Evolutionary conservation across 2,329 filamentous ascomycete species (phyloP).

Genomic region (Paecilomyces dactylethromorphus): DNA sequence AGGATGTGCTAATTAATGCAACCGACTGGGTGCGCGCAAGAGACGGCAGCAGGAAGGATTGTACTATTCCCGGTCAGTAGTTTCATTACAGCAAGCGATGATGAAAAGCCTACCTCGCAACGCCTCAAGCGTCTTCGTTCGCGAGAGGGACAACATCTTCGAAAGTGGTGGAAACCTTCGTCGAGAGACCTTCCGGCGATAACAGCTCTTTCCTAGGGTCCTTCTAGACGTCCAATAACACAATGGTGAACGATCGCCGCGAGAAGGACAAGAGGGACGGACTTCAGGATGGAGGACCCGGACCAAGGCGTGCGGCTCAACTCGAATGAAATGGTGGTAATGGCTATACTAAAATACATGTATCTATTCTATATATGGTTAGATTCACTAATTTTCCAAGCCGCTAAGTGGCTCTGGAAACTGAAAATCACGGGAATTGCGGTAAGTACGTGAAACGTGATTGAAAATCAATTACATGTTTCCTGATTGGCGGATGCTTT

Average conservation of each 20-base stretch:
- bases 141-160: slow-evolving; percentile 20
- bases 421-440: not conserved
- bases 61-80: slow-evolving; percentile 19
- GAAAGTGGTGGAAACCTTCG: not conserved
- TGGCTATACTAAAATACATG: not conserved
- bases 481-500: not conserved
- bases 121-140: slow-evolving; percentile 20
- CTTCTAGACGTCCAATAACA: not conserved
- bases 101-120: slow-evolving; percentile 17
- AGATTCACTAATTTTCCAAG: not conserved
- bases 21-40: slow-evolving; percentile 28
- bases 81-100: slow-evolving; percentile 4
- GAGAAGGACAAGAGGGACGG: not conserved
- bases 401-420: not conserved
- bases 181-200: slow-evolving; percentile 2
- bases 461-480: not conserved
- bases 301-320: not conserved
- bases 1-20: slow-evolving; percentile 37
- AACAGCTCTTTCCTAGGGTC: not conserved
- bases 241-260: not conserved
- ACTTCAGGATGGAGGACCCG: not conserved
- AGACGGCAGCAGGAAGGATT: slow-evolving; percentile 19
- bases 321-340: not conserved
- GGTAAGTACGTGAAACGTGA: not conserved
- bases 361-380: not conserved